phyloP scores from a whole-genome alignment of 2,329 filamentous ascomycete genomes.

The Corinectria fuckeliana region DNA sequence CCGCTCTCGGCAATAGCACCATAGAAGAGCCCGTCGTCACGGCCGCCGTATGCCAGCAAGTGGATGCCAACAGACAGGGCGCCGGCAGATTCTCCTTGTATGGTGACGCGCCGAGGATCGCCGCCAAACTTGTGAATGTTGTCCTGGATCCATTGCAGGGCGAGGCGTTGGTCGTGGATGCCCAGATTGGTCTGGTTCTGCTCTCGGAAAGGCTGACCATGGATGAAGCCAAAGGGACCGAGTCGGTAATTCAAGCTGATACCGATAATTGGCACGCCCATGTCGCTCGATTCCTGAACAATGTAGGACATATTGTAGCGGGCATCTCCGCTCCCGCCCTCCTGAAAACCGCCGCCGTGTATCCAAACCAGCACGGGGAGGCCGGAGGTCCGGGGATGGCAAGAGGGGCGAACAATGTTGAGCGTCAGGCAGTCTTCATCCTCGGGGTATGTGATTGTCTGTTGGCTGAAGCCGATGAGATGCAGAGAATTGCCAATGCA shows the following conservation, averaged over 20 bases:
- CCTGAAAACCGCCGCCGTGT: slow-evolving; percentile 45
- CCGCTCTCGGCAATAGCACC: slow-evolving; percentile 56
- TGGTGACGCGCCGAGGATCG: slow-evolving; percentile 23
- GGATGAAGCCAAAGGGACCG: not conserved
- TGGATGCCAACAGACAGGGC: slow-evolving; percentile 52
- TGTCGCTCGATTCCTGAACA: slow-evolving; percentile 49
- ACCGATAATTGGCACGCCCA: slow-evolving; percentile 52
- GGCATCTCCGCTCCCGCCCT: slow-evolving; percentile 50
- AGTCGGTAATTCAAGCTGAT: slow-evolving; percentile 7
- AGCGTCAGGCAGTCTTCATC: slow-evolving; percentile 43
- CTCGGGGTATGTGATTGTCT: no score
- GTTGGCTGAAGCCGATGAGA: no score
- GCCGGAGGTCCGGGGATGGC: slow-evolving; percentile 18
- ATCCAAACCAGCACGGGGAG: slow-evolving; percentile 25
- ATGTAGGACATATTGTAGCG: slow-evolving; percentile 66
- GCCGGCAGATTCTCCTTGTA: slow-evolving; percentile 50
- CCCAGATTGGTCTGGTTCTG: not conserved
- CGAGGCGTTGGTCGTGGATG: slow-evolving; percentile 43
- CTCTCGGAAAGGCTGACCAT: not conserved
- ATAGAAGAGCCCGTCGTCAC: slow-evolving; percentile 57
- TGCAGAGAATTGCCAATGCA: no score
- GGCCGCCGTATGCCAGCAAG: slow-evolving; percentile 51
- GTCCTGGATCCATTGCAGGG: slow-evolving; percentile 44
- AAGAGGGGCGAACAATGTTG: slow-evolving; percentile 39
- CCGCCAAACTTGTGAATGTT: slow-evolving; percentile 47